Evolutionary conservation across 805 yeast genomes (phyloP).

Genomic region (Lipomyces mesembrius): DNA sequence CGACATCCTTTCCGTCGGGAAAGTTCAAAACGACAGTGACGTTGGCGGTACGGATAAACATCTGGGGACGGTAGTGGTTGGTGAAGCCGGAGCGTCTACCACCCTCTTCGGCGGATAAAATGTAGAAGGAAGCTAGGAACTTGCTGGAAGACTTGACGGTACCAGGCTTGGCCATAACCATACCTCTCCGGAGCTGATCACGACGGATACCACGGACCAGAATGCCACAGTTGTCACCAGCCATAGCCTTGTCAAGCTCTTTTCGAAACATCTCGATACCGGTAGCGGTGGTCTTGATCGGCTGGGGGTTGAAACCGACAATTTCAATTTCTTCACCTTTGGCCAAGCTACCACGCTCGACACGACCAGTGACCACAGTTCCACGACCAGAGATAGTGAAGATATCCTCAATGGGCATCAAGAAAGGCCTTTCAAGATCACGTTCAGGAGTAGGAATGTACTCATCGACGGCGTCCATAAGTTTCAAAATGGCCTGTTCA

Average conservation of each 20-base stretch:
- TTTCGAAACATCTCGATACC: conserved; percentile 99
- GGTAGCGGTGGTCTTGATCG: conserved; percentile 91
- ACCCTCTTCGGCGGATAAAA: conserved; percentile 96
- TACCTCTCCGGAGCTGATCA: conserved; percentile 95
- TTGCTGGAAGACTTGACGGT: conserved; percentile 90
- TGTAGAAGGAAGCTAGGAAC: conserved; percentile 90
- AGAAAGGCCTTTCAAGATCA: conserved; percentile 93
- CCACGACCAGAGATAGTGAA: conserved; percentile 99
- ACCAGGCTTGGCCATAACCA: conserved; percentile 94
- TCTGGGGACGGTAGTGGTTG: conserved; percentile 96
- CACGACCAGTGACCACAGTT: conserved; percentile 98
- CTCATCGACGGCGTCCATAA: conserved; percentile 91
- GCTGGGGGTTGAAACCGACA: conserved; percentile 86
- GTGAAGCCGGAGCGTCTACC: conserved; percentile 98
- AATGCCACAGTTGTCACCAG: conserved; percentile 99
- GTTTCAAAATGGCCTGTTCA: conserved; percentile 72
- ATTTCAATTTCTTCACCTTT: conserved; percentile 99
- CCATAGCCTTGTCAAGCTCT: conserved; percentile 96
- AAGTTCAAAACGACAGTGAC: conserved; percentile 87
- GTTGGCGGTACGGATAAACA: conserved; percentile 94
- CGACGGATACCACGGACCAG: conserved; percentile 97
- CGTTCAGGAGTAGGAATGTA: conserved; percentile 95
- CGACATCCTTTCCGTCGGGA: conserved; percentile 61
- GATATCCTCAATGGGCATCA: conserved; percentile 96
- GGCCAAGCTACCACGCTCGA: conserved; percentile 95